Conservation (phyloP, 2,329 filamentous ascomycete species). For the Aspergillus ochraceoroseus region DNA sequence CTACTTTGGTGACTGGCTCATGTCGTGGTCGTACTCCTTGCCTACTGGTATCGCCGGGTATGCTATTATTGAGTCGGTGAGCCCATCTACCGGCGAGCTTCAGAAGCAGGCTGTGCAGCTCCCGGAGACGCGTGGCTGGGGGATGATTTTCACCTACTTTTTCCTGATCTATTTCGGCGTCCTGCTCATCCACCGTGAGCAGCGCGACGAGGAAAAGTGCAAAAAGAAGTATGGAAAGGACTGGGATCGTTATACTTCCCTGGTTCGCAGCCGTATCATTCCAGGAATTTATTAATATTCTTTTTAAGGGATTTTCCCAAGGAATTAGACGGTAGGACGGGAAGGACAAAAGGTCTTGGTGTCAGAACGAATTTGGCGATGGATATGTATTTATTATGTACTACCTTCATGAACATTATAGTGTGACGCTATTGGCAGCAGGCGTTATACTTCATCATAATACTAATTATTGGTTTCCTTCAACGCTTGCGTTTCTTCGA, state of each 20-base stretch:
- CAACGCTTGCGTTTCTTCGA: conserved; percentile 29
- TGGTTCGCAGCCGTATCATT: conserved; percentile 75
- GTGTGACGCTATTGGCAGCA: too few species aligned
- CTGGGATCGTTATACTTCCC: conserved; percentile 82
- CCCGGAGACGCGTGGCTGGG: conserved; percentile 72
- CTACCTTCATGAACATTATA: too few species aligned
- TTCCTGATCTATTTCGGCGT: conserved; percentile 89
- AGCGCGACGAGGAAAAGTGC: conserved; percentile 87
- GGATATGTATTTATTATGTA: too few species aligned
- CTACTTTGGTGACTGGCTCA: conserved; percentile 91
- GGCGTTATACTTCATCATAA: conserved; percentile 1
- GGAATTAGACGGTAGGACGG: neutral
- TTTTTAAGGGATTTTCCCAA: too few species aligned
- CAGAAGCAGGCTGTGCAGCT: conserved; percentile 68
- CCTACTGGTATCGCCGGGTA: conserved; percentile 84
- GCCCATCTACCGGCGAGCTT: conserved; percentile 54
- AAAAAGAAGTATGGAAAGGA: conserved; percentile 84
- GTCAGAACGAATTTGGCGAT: too few species aligned
- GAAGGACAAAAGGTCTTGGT: neutral
- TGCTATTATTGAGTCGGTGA: conserved; percentile 54
- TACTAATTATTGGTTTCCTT: neutral
- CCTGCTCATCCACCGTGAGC: conserved; percentile 77
- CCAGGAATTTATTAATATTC: conserved; percentile 69
- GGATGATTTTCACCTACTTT: conserved; percentile 87
- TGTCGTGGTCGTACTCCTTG: conserved; percentile 84